These are phyloP conservation scores for Lactifluus hygrophoroides DNA, from an alignment of 768 basidiomycete genomes.

Conservation along the genomic window DNA sequence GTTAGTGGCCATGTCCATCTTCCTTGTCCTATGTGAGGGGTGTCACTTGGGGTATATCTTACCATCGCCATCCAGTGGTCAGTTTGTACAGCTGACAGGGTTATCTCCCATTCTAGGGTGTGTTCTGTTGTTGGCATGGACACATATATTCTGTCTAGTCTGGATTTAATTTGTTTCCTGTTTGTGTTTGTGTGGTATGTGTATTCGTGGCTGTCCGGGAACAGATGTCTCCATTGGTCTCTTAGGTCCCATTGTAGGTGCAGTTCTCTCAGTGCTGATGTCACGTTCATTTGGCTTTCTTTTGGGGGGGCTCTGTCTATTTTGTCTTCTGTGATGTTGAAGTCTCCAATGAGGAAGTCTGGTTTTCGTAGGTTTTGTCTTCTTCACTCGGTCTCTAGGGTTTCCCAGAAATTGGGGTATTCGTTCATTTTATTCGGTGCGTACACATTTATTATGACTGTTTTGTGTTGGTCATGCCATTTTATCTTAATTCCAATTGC, in stretches of 20 bases:
- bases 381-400: too few species aligned
- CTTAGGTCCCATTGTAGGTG: neutral
- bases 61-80: neutral
- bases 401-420: slow-evolving; percentile 16
- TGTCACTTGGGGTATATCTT: neutral
- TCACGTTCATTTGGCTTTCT: accelerated
- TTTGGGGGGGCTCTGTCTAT: neutral
- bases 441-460: slow-evolving; percentile 21
- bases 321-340: neutral
- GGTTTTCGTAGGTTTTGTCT: neutral
- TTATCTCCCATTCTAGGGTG: neutral
- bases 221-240: neutral
- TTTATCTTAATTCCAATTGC: slow-evolving; percentile 3
- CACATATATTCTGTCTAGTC: slow-evolving; percentile 2
- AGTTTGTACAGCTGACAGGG: neutral
- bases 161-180: neutral
- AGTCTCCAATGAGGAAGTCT: neutral
- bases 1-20: neutral
- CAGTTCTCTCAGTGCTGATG: neutral
- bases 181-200: neutral
- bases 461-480: slow-evolving; percentile 14
- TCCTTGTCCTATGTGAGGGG: neutral
- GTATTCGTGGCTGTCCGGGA: neutral
- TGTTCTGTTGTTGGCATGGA: neutral
- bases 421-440: slow-evolving; percentile 15